Evolutionary conservation across 306 rosid species (phyloP).

Genomic region (Dalbergia cochinchinensis): DNA sequence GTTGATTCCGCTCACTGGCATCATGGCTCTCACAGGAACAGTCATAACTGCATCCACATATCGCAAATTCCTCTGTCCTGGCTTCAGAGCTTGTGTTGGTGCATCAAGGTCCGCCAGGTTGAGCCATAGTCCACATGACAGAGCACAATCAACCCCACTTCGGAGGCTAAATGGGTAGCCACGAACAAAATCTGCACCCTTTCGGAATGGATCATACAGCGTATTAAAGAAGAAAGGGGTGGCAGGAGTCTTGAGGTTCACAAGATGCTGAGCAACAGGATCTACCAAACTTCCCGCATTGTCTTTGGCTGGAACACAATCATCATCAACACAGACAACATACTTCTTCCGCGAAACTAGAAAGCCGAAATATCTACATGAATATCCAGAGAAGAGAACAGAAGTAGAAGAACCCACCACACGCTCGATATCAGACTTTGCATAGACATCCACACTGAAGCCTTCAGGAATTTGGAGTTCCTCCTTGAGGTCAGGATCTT

Average conservation of each 20-base stretch:
- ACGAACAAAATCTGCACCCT: constrained; percentile 97
- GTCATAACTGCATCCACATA: constrained; percentile 96
- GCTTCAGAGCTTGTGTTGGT: constrained; percentile 96
- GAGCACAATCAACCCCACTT: constrained; percentile 80
- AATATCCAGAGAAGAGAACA: constrained; percentile 83
- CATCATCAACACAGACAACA: constrained; percentile 89
- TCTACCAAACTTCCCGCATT: constrained; percentile 66
- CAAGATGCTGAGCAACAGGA: constrained; percentile 76
- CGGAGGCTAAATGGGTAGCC: constrained; percentile 99
- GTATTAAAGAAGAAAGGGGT: constrained; percentile 99
- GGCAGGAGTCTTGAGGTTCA: constrained; percentile 89
- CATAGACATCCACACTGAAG: constrained; percentile 67
- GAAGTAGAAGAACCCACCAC: constrained; percentile 76
- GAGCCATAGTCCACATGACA: constrained; percentile 97
- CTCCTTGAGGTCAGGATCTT: constrained; percentile 85
- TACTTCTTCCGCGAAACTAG: constrained; percentile 85
- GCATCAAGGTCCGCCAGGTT: constrained; percentile 93
- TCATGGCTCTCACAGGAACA: constrained; percentile 74
- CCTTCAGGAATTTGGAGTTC: constrained; percentile 84
- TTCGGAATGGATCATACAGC: constrained; percentile 87
- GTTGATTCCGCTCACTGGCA: constrained; percentile 96
- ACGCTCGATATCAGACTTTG: constrained; percentile 72
- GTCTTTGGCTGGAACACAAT: constrained; percentile 86
- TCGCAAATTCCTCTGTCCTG: constrained; percentile 67
- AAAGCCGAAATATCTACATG: constrained; percentile 93